phyloP scores from a whole-genome alignment of 768 basidiomycete genomes.

The Austroboletus eburneus region DNA sequence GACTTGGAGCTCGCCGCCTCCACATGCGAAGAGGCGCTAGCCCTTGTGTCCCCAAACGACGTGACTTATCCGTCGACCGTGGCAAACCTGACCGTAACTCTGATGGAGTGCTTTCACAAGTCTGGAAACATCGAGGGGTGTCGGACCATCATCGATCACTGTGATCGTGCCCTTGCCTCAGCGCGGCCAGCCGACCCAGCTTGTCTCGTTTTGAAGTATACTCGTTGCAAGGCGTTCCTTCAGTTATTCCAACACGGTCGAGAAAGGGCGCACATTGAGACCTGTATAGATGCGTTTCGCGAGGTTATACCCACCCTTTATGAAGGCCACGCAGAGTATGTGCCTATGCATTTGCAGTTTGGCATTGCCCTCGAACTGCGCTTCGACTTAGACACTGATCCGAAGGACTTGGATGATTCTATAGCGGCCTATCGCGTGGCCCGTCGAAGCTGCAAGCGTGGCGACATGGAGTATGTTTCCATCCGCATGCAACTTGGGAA shows the following conservation, averaged over 20 bases:
- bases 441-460: slow-evolving; percentile 5
- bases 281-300: slow-evolving; percentile 10
- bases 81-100: background rate
- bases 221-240: slow-evolving; percentile 17
- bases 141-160: slow-evolving; percentile 16
- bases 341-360: slow-evolving; percentile 7
- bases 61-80: background rate
- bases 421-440: slow-evolving; percentile 15
- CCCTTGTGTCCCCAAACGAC: slow-evolving; percentile 2
- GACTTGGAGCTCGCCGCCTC: slow-evolving; percentile 15
- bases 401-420: slow-evolving; percentile 23
- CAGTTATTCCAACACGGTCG: slow-evolving; percentile 6
- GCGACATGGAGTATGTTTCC: slow-evolving; percentile 3
- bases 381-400: slow-evolving; percentile 3
- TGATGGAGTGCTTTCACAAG: slow-evolving; percentile 10
- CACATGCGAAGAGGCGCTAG: slow-evolving; percentile 15
- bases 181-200: background rate
- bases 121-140: slow-evolving; percentile 13
- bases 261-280: slow-evolving; percentile 6
- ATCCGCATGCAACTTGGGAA: slow-evolving; percentile 16
- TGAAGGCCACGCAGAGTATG: slow-evolving; percentile 10
- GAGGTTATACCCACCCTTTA: slow-evolving; percentile 11
- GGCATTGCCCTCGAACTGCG: slow-evolving; percentile 19
- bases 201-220: slow-evolving; percentile 2
- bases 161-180: slow-evolving; percentile 15